phyloP scores from a whole-genome alignment of 2,329 filamentous ascomycete genomes.

The Cladosporium sp. region DNA sequence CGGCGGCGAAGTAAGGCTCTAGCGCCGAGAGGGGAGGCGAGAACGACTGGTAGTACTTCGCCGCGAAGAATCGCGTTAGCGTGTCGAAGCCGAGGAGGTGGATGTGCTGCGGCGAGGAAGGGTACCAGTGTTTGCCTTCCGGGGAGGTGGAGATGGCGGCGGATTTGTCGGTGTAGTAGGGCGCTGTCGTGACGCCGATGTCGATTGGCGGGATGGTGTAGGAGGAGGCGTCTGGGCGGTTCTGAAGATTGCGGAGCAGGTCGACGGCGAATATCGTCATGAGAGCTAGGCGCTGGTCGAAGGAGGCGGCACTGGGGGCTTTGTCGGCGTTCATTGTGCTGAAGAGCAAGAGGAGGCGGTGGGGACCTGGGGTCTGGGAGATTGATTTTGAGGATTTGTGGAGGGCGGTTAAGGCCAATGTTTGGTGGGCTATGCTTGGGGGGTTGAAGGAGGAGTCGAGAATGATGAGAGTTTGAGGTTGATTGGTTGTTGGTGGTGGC shows the following conservation, averaged over 20 bases:
- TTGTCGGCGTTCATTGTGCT: slow-evolving; percentile 68
- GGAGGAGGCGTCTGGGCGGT: neutral
- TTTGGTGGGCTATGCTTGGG: slow-evolving; percentile 59
- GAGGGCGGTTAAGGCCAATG: slow-evolving; percentile 56
- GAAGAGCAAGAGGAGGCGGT: slow-evolving; percentile 58
- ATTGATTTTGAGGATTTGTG: slow-evolving; percentile 36
- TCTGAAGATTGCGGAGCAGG: slow-evolving; percentile 34
- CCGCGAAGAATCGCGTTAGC: slow-evolving; percentile 68
- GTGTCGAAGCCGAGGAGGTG: slow-evolving; percentile 78
- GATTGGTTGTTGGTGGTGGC: neutral
- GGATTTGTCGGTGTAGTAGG: slow-evolving; percentile 75
- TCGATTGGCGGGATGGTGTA: slow-evolving; percentile 48
- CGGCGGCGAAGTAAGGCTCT: slow-evolving; percentile 60
- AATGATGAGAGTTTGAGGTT: slow-evolving; percentile 56
- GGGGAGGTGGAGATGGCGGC: slow-evolving; percentile 51
- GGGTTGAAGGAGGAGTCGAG: slow-evolving; percentile 68
- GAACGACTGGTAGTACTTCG: slow-evolving; percentile 63
- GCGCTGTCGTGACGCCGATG: slow-evolving; percentile 68
- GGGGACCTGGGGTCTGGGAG: slow-evolving; percentile 37
- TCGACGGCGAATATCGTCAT: slow-evolving; percentile 69
- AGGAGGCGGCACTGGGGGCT: slow-evolving; percentile 64
- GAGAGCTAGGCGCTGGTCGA: slow-evolving; percentile 67
- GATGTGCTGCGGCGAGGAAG: slow-evolving; percentile 52
- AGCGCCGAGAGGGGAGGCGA: slow-evolving; percentile 55
- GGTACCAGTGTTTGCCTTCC: slow-evolving; percentile 37